Evolutionary conservation across 1,139 yeast species (phyloP), one percentile per base, ranked within the genome.

Genomic region (Diutina scorzettiae): DNA sequence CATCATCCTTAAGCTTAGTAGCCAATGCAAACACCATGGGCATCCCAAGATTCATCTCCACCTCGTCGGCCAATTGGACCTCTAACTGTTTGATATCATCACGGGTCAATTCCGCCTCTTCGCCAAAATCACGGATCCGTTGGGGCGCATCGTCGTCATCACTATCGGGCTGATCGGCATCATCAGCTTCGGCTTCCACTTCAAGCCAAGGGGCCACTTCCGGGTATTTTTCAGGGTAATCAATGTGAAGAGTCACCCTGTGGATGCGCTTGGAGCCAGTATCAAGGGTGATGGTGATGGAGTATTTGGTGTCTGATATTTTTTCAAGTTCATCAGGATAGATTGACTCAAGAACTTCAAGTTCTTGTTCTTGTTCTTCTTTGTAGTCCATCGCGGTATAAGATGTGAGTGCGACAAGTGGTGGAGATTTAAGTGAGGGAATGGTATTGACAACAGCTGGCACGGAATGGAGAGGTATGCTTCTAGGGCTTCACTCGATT

Each of bases 21-120:
- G 83, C 75, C 42, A 91, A 58, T 0, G 95, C 77, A 61, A 87
- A 91, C 5, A 89, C 71, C 51, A 89, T 80, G 14, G 96, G 95
- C 71, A 89, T 81, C 1, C 98, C 97, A 43, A 81, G 53, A 55
- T 83, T 87, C 44, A 78, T 73, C 45, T 78, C 79, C 1, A 95
- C 94, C 51, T 80, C 86, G 44, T 69, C 73, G 18, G 63, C 61
- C 40, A 80, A 52, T 48, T 64, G 62, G 4, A 54, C 56, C 31
- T 63, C 53, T 39, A 81, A 59, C 12, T 51, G 51, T 2, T 58
- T 53, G 43, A 75, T 55, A 49, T 79, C 86, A 0, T 55, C 53
- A 34, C 58, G 62, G 2, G 66, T 70, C 45, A 80, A 70, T 27
- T 67, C 71, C 16, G 80, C 67, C 3, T 63, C 57, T 55, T 81